phyloP scores from a whole-genome alignment of 2,329 filamentous ascomycete species.

The Stachybotrys echinatus region DNA sequence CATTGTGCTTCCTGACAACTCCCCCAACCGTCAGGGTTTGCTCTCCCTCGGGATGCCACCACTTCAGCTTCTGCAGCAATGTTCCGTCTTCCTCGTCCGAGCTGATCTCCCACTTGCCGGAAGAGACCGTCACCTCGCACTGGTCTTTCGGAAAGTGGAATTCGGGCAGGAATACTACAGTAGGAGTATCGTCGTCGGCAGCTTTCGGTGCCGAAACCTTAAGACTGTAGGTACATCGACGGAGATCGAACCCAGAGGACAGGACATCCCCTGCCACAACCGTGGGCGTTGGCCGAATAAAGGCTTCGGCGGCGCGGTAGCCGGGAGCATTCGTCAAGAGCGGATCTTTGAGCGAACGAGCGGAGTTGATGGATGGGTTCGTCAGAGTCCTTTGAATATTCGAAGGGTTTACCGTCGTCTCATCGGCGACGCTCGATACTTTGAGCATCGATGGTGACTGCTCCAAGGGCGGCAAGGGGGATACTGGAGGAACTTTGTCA shows the following conservation, averaged over 20 bases:
- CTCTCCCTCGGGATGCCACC: slow-evolving; percentile 89
- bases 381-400: slow-evolving; percentile 73
- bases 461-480: slow-evolving; percentile 36
- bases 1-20: slow-evolving; percentile 58
- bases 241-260: slow-evolving; percentile 76
- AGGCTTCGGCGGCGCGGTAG: slow-evolving; percentile 87
- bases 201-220: slow-evolving; percentile 57
- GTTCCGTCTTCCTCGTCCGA: slow-evolving; percentile 65
- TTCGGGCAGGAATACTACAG: slow-evolving; percentile 79
- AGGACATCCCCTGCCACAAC: slow-evolving; percentile 66
- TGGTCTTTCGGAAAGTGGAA: slow-evolving; percentile 82
- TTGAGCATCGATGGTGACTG: slow-evolving; percentile 40
- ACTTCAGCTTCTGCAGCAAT: slow-evolving; percentile 70
- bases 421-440: slow-evolving; percentile 33
- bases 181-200: slow-evolving; percentile 61
- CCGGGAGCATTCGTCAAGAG: slow-evolving; percentile 62
- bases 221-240: slow-evolving; percentile 71
- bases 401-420: slow-evolving; percentile 60
- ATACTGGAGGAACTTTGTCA: slow-evolving; percentile 60
- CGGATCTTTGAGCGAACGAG: slow-evolving; percentile 44
- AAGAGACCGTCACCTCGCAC: slow-evolving; percentile 68
- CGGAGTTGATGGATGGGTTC: slow-evolving; percentile 60
- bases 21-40: slow-evolving; percentile 76
- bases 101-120: slow-evolving; percentile 86
- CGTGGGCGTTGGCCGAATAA: slow-evolving; percentile 78